Base-by-base conservation (phyloP, 2,329 filamentous ascomycete genomes). In the Hypoxylon sp. region DNA sequence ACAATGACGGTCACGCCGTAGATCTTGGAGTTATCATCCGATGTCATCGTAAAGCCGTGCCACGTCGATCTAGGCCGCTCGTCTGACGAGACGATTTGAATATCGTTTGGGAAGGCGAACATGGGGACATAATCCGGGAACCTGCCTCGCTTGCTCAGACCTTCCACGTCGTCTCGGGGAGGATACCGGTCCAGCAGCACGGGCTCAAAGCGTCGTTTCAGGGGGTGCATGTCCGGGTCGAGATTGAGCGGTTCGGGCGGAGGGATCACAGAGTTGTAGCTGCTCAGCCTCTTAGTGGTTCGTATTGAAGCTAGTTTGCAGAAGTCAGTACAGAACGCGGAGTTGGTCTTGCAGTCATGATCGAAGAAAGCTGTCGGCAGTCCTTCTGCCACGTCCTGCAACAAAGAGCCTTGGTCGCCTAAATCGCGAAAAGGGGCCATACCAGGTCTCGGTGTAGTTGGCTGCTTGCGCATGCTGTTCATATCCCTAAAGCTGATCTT, bases 21-120 rank as follows among this genome's bases (percentile, higher is more conserved):
- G 17, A 98, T 81, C 73, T 95, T 96, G 52, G 91, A 90, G 68
- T 92, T 94, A 72, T 98, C 93, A 53, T 91, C 90, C 18, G 89
- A 90, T 2, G 95, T 99, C 95, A 99, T 98, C 61, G 92, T 93
- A 72, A 99, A 99, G 45, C 95, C 95, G 76, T 99, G 95, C 95
- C 95, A 99, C 20, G 93, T 97, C n/a, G 95, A 94, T 60, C 92
- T 84, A 1, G 95, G 95, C 60, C 93, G 85, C 72, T 97, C 92
- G 70, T 99, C 95, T 1, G 93, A 93, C 1, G 95, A 97, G 8
- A 98, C 91, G 48, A 99, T 95, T 63, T 92, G 92, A 67, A 99
- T 95, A 74, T 99, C 95, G 75, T 98, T 97, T 41, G 95, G 95
- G 69, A 98, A 99, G 50, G 95, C 93, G 75, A 99, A 99, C 95